Base-by-base conservation (phyloP, 202 grass and related monocot species). In the Zoysia matrella region DNA sequence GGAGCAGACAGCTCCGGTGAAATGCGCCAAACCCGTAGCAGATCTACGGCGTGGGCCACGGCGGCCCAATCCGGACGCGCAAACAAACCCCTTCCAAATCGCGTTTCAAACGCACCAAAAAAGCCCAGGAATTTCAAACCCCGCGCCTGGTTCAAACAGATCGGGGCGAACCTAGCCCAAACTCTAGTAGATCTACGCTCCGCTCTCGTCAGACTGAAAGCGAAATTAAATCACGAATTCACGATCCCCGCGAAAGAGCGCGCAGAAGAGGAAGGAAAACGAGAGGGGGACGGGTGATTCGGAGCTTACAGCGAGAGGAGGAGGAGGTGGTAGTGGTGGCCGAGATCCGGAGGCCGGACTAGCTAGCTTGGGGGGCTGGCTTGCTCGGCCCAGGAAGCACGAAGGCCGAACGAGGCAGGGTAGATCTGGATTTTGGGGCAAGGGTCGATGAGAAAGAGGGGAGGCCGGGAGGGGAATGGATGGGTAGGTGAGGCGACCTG, bases 401-500 rank as follows among this genome's bases (percentile, higher is more conserved):
- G 30, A 36, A 36, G 30, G 30, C 30, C 56, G 64, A 51, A 62
- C 62, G 60, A 57, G 6, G 2, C 67, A 44, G 8, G 39, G 47
- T 2, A 76, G 78, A 82, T 83, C 67, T 83, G 66, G 51, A 72
- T 66, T 85, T 41, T 54, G n/a, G 12, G 8, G 22, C 53, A 10
- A 42, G 45, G 36, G 43, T 11, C 5, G 39, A 4, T 36, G 30
- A 36, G 30, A 36, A 36, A 36, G 30, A 36, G 30, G 30, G 53
- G 6, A 15, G 50, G 60, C 16, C 40, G 11, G 52, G 47, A 15
- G 43, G 39, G 16, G 74, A 50, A 73, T 39, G 75, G 36, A 36
- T 62, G 58, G 5, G 83, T 9, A 56, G 67, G 78, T 69, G 36
- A 44, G 43, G 70, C 43, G 22, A 51, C 30, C 58, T 39, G n/a